These are phyloP conservation scores for Prunus persica DNA, from an alignment of 306 rosid genomes.

Conservation along the genomic window DNA sequence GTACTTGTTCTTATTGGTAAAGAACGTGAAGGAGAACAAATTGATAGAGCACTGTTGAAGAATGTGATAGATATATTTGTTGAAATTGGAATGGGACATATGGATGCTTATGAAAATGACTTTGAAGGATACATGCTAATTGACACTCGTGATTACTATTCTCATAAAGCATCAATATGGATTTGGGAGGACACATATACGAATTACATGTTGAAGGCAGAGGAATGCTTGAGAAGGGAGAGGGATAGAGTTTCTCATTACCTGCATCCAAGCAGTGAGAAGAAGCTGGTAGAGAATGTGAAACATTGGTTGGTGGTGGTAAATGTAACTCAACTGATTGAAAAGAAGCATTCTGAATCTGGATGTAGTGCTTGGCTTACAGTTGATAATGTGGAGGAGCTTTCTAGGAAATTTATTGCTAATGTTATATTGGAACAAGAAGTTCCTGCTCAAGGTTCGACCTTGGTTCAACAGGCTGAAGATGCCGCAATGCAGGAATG, in stretches of 20 bases:
- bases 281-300: constrained; percentile 43
- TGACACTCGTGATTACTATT: constrained; percentile 48
- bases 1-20: constrained; percentile 43
- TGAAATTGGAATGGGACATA: constrained; percentile 48
- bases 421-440: constrained; percentile 45
- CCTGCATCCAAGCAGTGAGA: constrained; percentile 26
- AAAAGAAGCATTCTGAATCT: neutral
- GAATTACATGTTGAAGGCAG: constrained; percentile 52
- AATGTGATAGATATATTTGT: constrained; percentile 49
- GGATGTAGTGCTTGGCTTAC: neutral
- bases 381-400: neutral
- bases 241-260: constrained; percentile 28
- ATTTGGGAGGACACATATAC: constrained; percentile 50
- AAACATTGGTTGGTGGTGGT: constrained; percentile 48
- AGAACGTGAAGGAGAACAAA: constrained; percentile 63
- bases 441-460: neutral
- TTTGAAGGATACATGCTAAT: constrained; percentile 52
- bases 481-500: constrained; percentile 48
- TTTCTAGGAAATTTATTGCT: constrained; percentile 7
- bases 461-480: constrained; percentile 30
- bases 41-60: constrained; percentile 56
- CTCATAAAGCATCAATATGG: constrained; percentile 56
- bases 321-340: neutral
- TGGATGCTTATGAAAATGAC: constrained; percentile 34
- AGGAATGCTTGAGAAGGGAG: constrained; percentile 32